Base-by-base conservation (phyloP, 2,329 filamentous ascomycete species). In the Aspergillus ruber region DNA sequence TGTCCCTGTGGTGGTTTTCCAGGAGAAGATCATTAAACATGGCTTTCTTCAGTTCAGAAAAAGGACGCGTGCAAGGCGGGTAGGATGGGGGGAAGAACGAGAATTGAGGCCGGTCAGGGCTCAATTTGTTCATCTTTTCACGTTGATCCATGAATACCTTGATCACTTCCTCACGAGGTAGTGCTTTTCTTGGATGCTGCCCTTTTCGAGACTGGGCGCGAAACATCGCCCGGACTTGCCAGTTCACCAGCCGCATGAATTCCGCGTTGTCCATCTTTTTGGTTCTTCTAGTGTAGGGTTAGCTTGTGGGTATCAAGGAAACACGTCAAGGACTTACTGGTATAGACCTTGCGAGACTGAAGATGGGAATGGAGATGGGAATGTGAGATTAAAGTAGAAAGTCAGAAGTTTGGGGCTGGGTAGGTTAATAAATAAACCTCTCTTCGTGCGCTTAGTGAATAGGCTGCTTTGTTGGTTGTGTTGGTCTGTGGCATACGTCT, bases 1-100 rank as follows among this genome's bases (percentile, higher is more conserved):
- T 55, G 1, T 65, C 70, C 5, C 66, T 59, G 54, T 74, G 70
- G 47, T 73, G 68, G n/a, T 59, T 70, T 50, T 72, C 67, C 13
- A 71, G 55, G 13, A 25, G 40, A 6, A 74, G 60, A 10, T 67
- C 51, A 27, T 51, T 53, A 43, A 73, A 63, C 41, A 52, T 49
- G 8, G 63, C 47, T 52, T 60, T 61, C 18, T 50, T 56, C 17
- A 68, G 48, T 0, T 50, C 46, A 15, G 35, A 40, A 13, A 60
- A 43, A 0, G 54, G 20, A 6, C 21, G 41, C 33, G 50, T 38
- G 13, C 43, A 59, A 0, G 61, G 59, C 13, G 35, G 15, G 38
- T 63, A 62, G 15, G 52, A 46, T 2, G 48, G 51, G 6, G 56
- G 54, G 2, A 60, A 13, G 33, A 60, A 60, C 5, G 48, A 51